Percentiles rank a stretch among this genome's conserved stretches.
phyloP scores from a whole-genome alignment of 495 filamentous ascomycete species.

The Physcia stellaris region DNA sequence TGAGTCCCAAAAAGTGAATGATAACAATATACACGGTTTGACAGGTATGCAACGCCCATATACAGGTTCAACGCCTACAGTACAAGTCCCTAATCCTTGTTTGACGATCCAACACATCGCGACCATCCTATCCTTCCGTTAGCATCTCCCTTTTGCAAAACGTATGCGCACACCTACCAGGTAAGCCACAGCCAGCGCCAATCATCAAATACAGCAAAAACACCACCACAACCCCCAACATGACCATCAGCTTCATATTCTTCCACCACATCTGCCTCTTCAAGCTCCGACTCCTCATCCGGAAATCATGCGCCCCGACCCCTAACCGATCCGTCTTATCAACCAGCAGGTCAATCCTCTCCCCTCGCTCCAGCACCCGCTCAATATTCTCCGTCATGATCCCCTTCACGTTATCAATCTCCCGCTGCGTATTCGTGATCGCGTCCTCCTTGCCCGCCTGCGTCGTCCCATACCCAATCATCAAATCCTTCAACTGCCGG shows the following conservation, averaged over 20 bases:
- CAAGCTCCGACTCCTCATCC: constrained; percentile 69
- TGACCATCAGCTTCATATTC: constrained; percentile 85
- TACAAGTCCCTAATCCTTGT: too few relatives aligned
- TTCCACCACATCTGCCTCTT: constrained; percentile 99
- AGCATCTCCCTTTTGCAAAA: not conserved
- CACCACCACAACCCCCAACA: constrained; percentile 67
- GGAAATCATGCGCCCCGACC: constrained; percentile 74
- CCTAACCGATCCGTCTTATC: constrained; percentile 93
- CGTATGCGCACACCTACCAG: constrained; percentile 21
- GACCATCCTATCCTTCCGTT: constrained; percentile 4
- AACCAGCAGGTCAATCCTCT: constrained; percentile 87
- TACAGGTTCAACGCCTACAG: too few relatives aligned
- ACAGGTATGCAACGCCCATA: too few relatives aligned
- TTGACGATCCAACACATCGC: constrained; percentile 6
- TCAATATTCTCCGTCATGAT: constrained; percentile 99
- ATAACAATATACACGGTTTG: too few relatives aligned
- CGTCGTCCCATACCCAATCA: constrained; percentile 75
- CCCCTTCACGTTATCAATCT: constrained; percentile 85
- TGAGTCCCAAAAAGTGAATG: too few relatives aligned
- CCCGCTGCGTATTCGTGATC: constrained; percentile 62
- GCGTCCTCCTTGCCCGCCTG: constrained; percentile 65
- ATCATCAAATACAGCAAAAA: constrained; percentile 74
- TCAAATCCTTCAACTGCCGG: constrained; percentile 54
- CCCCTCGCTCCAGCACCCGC: constrained; percentile 82
- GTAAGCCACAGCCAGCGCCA: constrained; percentile 61